These are phyloP conservation scores for Wilcoxina mikolae DNA, from an alignment of 495 filamentous ascomycete genomes.

Conservation along the genomic window DNA sequence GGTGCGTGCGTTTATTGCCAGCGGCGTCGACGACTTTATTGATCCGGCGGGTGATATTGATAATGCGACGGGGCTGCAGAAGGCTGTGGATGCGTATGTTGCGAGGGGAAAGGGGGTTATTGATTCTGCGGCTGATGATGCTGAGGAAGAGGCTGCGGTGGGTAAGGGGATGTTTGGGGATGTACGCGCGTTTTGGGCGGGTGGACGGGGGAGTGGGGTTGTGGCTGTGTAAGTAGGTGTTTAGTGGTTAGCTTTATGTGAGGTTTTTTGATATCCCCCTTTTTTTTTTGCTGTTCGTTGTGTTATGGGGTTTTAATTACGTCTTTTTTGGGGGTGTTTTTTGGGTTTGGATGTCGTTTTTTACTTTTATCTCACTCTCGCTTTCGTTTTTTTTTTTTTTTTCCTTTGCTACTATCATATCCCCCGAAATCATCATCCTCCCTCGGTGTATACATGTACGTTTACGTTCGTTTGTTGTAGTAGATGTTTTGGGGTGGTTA, in stretches of 20 bases:
- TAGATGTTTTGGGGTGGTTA: no score
- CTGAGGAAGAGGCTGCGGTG: neutral
- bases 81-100: conserved; percentile 1
- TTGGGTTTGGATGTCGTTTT: no score
- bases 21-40: conserved; percentile 5
- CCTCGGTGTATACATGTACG: no score
- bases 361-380: no score
- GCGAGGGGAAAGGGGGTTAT: neutral
- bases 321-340: neutral
- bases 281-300: neutral
- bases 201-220: neutral
- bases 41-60: conserved; percentile 3
- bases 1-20: conserved; percentile 5
- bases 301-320: neutral
- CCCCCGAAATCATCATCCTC: no score
- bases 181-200: conserved; percentile 4
- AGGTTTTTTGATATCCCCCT: neutral
- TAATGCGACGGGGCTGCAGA: neutral
- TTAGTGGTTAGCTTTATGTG: neutral
- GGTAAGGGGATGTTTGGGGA: conserved; percentile 3
- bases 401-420: no score
- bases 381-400: no score
- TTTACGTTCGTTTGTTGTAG: no score
- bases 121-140: conserved; percentile 18
- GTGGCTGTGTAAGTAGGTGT: neutral